These are phyloP conservation scores for Funneliformis mosseae DNA, from an alignment of 192 early-diverging fungal genomes.

Conservation along the genomic window DNA sequence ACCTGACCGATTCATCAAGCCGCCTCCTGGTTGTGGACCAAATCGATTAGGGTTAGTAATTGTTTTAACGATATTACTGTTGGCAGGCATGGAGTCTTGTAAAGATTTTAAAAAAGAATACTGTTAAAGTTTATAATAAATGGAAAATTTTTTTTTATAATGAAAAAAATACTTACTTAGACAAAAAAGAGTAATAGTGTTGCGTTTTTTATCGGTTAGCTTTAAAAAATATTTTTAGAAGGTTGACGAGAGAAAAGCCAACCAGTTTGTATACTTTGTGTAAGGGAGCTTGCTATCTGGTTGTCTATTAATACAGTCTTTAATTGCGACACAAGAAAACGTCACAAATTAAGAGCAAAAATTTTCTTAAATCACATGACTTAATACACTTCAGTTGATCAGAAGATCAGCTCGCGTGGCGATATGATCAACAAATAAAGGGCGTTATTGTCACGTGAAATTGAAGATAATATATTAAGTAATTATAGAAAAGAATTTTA, in stretches of 20 bases:
- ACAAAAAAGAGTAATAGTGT: neutral
- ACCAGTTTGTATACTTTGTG: neutral
- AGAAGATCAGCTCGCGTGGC: neutral
- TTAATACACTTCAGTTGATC: neutral
- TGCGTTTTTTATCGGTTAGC: neutral
- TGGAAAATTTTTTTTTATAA: neutral
- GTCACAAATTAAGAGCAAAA: neutral
- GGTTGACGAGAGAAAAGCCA: neutral
- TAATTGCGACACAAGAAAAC: neutral
- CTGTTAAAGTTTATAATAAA: neutral
- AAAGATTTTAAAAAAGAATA: neutral
- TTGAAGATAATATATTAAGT: neutral
- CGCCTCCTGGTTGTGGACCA: conserved; percentile 24
- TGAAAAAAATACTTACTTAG: neutral
- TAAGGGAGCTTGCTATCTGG: neutral
- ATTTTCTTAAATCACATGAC: neutral
- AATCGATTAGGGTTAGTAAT: conserved; percentile 20
- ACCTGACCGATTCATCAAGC: conserved; percentile 9
- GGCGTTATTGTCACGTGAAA: neutral
- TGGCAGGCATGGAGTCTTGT: neutral
- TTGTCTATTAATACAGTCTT: neutral
- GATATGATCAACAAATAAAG: neutral
- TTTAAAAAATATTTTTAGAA: neutral
- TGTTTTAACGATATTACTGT: conserved; percentile 18
- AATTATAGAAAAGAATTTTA: too few species aligned